Evolutionary conservation across 2,329 filamentous ascomycete genomes (phyloP), one percentile per base, ranked within the genome.

Genomic region (Pseudogymnoascus sp.): DNA sequence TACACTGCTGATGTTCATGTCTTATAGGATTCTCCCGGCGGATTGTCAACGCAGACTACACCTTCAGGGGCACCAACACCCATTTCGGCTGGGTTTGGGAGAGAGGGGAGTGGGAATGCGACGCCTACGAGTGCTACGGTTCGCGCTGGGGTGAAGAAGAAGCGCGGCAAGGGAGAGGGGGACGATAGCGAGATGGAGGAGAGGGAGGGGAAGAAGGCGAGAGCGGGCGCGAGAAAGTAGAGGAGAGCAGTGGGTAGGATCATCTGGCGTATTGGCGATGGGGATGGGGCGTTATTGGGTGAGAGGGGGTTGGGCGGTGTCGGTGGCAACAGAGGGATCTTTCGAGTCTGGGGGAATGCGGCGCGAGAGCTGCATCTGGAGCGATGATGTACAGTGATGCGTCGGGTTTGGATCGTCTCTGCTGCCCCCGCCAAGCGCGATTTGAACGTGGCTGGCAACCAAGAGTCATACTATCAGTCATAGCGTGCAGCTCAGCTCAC

Each of bases 161-260:
- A 81, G 67, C 77, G 75, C 4, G 73, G 72, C 4, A 74, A 71
- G 56, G 75, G 65, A 8, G 56, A 59, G 25, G 71, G 61, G 3
- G 77, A 83, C 25, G 84, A 87, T 64, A 86, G 83, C 73, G 84
- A 87, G 73, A 82, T 79, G 21, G 84, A 87, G 63, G 75, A 77
- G 14, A 74, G 74, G 59, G 79, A 81, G 63, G 61, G 47, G 35
- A 72, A 76, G 44, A 85, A 81, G 70, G 31, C 47, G 14, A 16
- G 47, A 5, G 47, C 47, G 8, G 47, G 47, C 5, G 47, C 23
- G n/a, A 53, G 47, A 7, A 53, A 53, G 47, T 53, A 53, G 23
- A 31, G 7, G 8, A 18, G 7, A 4, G 7, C 25, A 25, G 25
- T 11, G 47, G n/a, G n/a, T 16, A 25, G 7, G 14, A 6, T 18